These are phyloP conservation scores for Rhododendron ovatum DNA, from an alignment of 148 eudicot species.

Conservation along the genomic window DNA sequence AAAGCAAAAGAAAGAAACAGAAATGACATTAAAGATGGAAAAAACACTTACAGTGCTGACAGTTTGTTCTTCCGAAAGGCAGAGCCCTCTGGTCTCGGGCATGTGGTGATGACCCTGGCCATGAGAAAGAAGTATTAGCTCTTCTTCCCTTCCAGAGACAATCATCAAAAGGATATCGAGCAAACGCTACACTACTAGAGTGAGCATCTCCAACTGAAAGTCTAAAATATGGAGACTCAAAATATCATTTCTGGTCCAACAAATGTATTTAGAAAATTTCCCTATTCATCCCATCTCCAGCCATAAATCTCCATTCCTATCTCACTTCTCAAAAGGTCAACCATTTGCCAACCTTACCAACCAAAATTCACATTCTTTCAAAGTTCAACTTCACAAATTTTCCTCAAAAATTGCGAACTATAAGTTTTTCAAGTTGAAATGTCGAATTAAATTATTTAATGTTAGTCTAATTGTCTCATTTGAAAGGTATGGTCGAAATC, in stretches of 20 bases:
- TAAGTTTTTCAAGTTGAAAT: not conserved
- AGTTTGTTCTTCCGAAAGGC: slow-evolving; percentile 97
- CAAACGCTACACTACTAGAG: not conserved
- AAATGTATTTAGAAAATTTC: not conserved
- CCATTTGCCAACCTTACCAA: not conserved
- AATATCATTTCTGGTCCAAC: not conserved
- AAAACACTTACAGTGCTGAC: slow-evolving; percentile 64
- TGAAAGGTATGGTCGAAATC: not conserved
- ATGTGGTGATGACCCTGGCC: slow-evolving; percentile 91
- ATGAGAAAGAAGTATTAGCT: not conserved
- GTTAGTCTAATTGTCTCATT: not conserved
- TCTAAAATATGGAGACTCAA: slow-evolving; percentile 5
- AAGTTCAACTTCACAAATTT: not conserved
- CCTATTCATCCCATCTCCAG: not conserved
- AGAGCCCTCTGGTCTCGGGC: slow-evolving; percentile 99
- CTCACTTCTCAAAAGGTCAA: not conserved
- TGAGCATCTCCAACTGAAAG: not conserved
- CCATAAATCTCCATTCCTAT: not conserved
- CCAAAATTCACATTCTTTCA: not conserved
- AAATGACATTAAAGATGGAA: not conserved
- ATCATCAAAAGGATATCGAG: not conserved
- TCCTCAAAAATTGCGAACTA: not conserved
- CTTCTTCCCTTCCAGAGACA: not conserved
- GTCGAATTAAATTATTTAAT: not conserved
- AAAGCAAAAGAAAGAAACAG: not conserved